Evolutionary conservation across 2,329 filamentous ascomycete species (phyloP).

Genomic region (Amylocarpus encephaloides): DNA sequence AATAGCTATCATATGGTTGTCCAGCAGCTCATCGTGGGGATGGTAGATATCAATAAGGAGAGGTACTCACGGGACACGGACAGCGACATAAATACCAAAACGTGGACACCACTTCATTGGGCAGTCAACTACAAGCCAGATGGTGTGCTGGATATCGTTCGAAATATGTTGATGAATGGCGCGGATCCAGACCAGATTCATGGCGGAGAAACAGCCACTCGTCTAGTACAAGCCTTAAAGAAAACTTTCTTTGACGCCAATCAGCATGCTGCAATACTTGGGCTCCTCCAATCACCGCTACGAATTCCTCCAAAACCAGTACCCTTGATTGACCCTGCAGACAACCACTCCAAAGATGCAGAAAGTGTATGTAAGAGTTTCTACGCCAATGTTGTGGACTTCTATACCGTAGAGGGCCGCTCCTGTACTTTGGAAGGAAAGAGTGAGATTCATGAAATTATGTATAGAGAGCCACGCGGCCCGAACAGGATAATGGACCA

Average conservation of each 20-base stretch:
- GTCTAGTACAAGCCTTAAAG: background rate
- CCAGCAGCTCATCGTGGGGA: background rate
- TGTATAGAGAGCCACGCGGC: background rate
- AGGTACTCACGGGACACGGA: background rate
- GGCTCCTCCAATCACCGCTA: background rate
- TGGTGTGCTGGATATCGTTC: background rate
- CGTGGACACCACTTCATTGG: constrained; percentile 2
- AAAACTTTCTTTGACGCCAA: background rate
- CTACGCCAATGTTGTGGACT: constrained; percentile 1
- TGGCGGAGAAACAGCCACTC: background rate
- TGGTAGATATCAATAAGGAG: background rate
- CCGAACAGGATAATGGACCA: background rate
- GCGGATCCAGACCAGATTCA: background rate
- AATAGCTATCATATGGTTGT: background rate
- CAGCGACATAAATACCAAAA: background rate
- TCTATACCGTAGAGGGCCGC: background rate
- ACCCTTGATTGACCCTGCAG: background rate
- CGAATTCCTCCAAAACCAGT: background rate
- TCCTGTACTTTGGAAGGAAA: constrained; percentile 1
- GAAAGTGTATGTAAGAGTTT: background rate
- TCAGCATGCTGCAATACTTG: background rate
- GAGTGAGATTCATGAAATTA: background rate
- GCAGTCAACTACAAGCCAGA: background rate
- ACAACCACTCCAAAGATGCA: background rate
- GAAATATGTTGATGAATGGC: constrained; percentile 1